Conservation (phyloP, 1,139 yeast species). For the Komagataea norvegica region DNA sequence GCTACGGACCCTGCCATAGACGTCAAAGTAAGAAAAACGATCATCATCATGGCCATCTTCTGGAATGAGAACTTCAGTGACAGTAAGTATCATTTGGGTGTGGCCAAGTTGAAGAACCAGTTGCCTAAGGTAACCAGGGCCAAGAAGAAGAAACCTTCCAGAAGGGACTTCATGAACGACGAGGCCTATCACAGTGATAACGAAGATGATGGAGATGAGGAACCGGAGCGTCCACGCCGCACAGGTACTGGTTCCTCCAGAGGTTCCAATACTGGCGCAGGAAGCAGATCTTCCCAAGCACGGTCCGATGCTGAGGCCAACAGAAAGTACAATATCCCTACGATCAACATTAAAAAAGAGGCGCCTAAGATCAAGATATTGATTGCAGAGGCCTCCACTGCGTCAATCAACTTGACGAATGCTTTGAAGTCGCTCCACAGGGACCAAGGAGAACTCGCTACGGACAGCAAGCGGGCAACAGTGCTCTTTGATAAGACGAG, state of each 20-base stretch:
- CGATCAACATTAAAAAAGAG: conserved; percentile 64
- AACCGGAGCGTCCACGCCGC: too few relatives aligned
- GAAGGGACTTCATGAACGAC: conserved; percentile 40
- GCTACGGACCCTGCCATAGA: conserved; percentile 33
- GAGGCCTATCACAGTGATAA: conserved; percentile 38
- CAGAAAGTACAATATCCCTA: conserved; percentile 56
- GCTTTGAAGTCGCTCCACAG: conserved; percentile 50
- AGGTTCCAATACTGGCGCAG: too few relatives aligned
- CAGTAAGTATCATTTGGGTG: conserved; percentile 44
- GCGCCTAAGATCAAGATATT: conserved; percentile 65
- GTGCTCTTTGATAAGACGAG: conserved; percentile 71
- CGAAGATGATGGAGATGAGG: conserved; percentile 9
- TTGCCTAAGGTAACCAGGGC: conserved; percentile 22
- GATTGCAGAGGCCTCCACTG: conserved; percentile 73
- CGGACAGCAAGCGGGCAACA: conserved; percentile 56
- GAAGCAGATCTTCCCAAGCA: conserved; percentile 1
- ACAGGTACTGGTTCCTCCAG: too few relatives aligned
- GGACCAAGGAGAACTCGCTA: conserved; percentile 48
- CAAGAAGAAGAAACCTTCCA: conserved; percentile 22
- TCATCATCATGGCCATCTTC: conserved; percentile 47
- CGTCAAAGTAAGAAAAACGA: conserved; percentile 42
- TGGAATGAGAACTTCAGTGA: conserved; percentile 60
- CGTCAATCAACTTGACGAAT: conserved; percentile 69
- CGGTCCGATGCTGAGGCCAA: conserved; percentile 32
- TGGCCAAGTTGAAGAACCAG: conserved; percentile 45